These are phyloP conservation scores for Candida sp. DNA, from an alignment of 1,139 yeast genomes.

Conservation along the genomic window DNA sequence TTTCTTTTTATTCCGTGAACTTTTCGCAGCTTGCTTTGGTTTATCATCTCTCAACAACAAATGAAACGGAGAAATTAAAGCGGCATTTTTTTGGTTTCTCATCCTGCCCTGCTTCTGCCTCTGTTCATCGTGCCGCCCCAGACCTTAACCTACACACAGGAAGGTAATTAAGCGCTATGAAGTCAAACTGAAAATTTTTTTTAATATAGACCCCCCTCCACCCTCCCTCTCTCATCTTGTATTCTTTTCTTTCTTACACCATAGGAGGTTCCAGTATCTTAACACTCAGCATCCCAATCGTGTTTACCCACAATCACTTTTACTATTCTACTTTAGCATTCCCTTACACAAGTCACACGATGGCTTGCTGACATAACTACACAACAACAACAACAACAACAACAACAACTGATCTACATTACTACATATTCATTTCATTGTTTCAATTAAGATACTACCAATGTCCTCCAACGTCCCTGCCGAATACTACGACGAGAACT, in stretches of 20 bases:
- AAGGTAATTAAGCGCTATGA: too few species aligned
- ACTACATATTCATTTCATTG: not conserved
- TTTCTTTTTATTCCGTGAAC: not conserved
- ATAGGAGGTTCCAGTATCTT: too few species aligned
- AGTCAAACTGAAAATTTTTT: too few species aligned
- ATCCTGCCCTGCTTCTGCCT: not conserved
- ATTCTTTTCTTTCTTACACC: too few species aligned
- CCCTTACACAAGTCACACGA: conserved; percentile 6
- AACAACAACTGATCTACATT: not conserved
- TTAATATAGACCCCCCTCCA: too few species aligned
- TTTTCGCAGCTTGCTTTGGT: not conserved
- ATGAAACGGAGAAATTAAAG: not conserved
- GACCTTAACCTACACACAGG: not conserved
- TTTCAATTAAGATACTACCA: too few species aligned
- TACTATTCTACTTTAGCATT: too few species aligned
- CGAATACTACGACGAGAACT: conserved; percentile 42
- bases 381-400: too few species aligned
- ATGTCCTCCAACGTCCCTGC: conserved; percentile 10
- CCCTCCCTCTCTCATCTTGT: too few species aligned
- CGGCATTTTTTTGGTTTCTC: not conserved
- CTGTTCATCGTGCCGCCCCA: not conserved
- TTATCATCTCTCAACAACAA: not conserved
- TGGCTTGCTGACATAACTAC: conserved; percentile 4
- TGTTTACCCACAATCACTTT: too few species aligned
- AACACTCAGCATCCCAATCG: too few species aligned